Conservation (phyloP, 768 basidiomycete genomes). For the Boletus rubescentipes region DNA sequence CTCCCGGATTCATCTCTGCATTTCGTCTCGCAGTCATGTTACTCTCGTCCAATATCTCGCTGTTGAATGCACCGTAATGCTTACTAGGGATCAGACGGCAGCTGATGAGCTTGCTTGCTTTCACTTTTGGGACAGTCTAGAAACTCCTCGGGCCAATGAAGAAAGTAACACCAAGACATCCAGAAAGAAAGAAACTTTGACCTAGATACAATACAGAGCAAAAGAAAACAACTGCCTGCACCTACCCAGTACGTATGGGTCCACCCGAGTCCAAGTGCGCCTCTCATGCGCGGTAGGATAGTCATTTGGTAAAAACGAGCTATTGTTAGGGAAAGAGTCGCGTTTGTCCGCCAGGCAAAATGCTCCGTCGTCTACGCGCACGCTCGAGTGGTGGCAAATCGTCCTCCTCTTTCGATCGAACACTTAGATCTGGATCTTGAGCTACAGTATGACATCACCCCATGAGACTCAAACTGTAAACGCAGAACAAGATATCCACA, state of each 20-base stretch:
- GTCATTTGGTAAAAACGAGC: background rate
- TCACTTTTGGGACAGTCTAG: too few species aligned
- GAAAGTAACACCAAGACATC: background rate
- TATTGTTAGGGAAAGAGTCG: conserved; percentile 19
- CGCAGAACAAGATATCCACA: conserved; percentile 4
- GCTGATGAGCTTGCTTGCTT: too few species aligned
- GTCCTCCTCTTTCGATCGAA: conserved; percentile 45
- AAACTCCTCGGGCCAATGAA: too few species aligned
- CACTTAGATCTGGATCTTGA: conserved; percentile 29
- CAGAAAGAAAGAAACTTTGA: background rate
- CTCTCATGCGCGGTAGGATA: background rate
- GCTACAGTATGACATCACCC: background rate
- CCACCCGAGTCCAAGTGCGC: background rate
- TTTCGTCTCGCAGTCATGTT: too few species aligned
- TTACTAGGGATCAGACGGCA: too few species aligned
- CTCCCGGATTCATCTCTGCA: too few species aligned
- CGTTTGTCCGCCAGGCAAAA: conserved; percentile 33
- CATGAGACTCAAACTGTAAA: conserved; percentile 8
- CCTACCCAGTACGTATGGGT: background rate
- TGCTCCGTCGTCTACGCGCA: conserved; percentile 52
- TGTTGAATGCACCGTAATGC: too few species aligned
- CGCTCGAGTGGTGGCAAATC: conserved; percentile 68
- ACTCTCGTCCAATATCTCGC: too few species aligned
- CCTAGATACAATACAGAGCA: conserved; percentile 6
- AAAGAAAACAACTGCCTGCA: background rate